A percentile compares a stretch with the other conserved stretches of the same genome.
These are phyloP conservation scores for Boletellus dicymbophilus DNA, from an alignment of 1,284 basidiomycete genomes.

Conservation along the genomic window DNA sequence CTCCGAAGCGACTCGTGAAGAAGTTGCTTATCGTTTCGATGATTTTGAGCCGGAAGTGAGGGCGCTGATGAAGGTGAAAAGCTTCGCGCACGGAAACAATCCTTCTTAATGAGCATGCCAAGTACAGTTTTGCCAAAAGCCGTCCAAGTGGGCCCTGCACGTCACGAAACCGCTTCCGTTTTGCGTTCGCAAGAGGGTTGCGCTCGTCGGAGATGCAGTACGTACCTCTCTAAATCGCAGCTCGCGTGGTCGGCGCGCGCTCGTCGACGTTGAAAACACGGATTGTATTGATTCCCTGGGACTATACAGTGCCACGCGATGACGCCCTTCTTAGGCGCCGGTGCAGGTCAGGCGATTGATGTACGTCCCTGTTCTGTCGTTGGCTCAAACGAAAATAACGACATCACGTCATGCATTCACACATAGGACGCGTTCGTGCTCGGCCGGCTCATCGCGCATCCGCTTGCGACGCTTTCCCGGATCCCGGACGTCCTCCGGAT, in stretches of 20 bases:
- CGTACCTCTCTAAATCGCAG: no score
- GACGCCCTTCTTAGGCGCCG: conserved; percentile 29
- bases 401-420: no score
- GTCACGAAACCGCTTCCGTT: conserved; percentile 34
- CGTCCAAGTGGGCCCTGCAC: conserved; percentile 34
- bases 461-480: conserved; percentile 17
- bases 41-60: conserved; percentile 47
- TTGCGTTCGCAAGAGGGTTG: conserved; percentile 30
- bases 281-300: no score
- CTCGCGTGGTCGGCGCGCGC: no score
- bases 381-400: no score
- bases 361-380: conserved; percentile 14
- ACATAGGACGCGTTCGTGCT: conserved; percentile 39
- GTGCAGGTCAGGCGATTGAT: conserved; percentile 34
- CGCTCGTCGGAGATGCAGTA: conserved; percentile 40
- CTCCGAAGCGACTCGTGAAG: conserved; percentile 28
- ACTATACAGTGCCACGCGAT: conserved; percentile 37
- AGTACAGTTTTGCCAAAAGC: conserved; percentile 20
- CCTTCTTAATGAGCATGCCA: not conserved
- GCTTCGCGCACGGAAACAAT: no score
- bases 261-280: no score
- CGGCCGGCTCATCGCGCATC: conserved; percentile 33
- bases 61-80: conserved; percentile 40
- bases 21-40: conserved; percentile 31
- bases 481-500: conserved; percentile 26